Base-by-base conservation (phyloP, 2,329 filamentous ascomycete genomes). In the Penicillium sp. region DNA sequence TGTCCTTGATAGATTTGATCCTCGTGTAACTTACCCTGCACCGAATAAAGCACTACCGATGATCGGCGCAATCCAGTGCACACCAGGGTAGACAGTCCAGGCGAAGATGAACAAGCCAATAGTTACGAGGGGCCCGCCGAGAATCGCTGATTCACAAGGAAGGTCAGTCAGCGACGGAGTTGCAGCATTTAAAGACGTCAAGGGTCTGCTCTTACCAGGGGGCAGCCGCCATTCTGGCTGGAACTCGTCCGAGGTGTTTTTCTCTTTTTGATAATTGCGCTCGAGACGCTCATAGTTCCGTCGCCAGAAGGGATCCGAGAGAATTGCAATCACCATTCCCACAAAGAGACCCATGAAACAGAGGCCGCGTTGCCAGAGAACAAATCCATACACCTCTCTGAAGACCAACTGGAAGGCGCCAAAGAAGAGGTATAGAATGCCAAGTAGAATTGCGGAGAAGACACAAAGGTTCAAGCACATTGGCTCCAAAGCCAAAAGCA, bases 171-270 rank as follows among this genome's bases (percentile, higher is more conserved):
- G 18, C 18, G 3, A 18, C 18, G 18, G 18, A 18, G 18, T 18
- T 18, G 18, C 18, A 18, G 18, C 18, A 18, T 18, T 18, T 18
- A 1, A 18, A 18, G 18, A 18, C 18, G 3, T 18, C 18, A 18
- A 1, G 29, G 11, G 29, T 32, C 29, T 4, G 11, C 29, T 32
- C 78, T 46, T 56, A 71, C 68, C 81, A 32, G 88, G 82, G 5
- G 88, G 86, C 32, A 96, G 78, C 51, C 89, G 82, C 71, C 86
- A 94, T 71, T 96, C 91, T 7, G 91, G 90, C 74, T 95, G 88
- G 50, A 82, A 85, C 42, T 78, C 68, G 29, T 68, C 68, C 7
- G 50, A 52, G 40, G 64, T 62, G 4, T 68, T 65, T 9, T 46
- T 56, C 2, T 62, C 59, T 18, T 57, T 58, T 46, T 71, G 64